Base-by-base conservation (phyloP, 2,329 filamentous ascomycete genomes). In the Ophiostoma populinum region DNA sequence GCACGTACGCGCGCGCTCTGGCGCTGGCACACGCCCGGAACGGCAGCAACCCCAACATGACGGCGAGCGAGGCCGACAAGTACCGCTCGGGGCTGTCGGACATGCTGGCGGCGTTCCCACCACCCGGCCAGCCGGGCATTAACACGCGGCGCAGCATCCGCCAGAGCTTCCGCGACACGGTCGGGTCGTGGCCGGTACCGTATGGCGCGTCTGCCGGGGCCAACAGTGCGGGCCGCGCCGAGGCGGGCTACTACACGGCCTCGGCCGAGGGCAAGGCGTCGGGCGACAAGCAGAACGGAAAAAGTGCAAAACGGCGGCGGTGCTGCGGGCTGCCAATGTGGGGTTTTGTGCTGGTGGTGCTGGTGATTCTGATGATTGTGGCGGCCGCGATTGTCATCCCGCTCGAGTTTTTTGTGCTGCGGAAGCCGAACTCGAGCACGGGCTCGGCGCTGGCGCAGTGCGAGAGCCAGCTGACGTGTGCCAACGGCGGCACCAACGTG, bases 271-370 rank as follows among this genome's bases (percentile, higher is more conserved):
- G n/a, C n/a, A n/a, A n/a, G n/a, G n/a, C n/a, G n/a, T n/a, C n/a
- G 5, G 39, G 20, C 15, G 31, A 37, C 21, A 19, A 27, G 22
- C 40, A 38, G 11, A 34, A 27, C 36, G 54, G 51, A 33, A 59
- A 57, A 40, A 48, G 45, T 18, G 54, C 62, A 10, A 37, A 35
- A 24, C 27, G 34, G 0, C 70, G 78, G 25, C 70, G 70, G 37
- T 92, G 80, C 55, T 98, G 87, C 49, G 87, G 87, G 12, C 66
- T 95, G 46, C 80, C 83, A 3, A 51, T 79, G 12, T 92, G 82
- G 75, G 69, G 67, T 0, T 86, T 92, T 49, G 55, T 90, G 16
- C 49, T 83, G 1, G 50, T 71, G 9, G 36, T 70, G 12, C 54
- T 92, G 15, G 50, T 86, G 4, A 49, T 85, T 9, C 50, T 93